Conservation (phyloP, 2,329 filamentous ascomycete species). For the Verticillium isaacii region DNA sequence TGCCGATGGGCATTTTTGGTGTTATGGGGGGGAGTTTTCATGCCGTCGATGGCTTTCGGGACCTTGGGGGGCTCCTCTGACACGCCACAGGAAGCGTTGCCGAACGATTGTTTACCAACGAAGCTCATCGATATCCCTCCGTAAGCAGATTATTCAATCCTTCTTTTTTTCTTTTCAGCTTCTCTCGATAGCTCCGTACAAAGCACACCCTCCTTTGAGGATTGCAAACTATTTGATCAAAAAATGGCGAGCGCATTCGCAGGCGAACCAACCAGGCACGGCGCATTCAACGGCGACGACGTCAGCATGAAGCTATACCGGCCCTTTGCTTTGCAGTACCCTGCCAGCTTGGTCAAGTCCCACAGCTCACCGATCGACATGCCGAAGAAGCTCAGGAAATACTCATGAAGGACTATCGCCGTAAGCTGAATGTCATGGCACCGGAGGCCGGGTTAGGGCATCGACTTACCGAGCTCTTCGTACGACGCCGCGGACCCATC, state of each 20-base stretch:
- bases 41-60: not conserved
- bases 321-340: slow-evolving; percentile 44
- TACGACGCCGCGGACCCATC: slow-evolving; percentile 28
- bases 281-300: slow-evolving; percentile 54
- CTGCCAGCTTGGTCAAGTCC: slow-evolving; percentile 48
- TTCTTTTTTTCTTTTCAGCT: not conserved
- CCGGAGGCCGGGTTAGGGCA: not conserved
- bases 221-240: slow-evolving; percentile 13
- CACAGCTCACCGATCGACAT: slow-evolving; percentile 52
- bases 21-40: not conserved
- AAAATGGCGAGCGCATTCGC: slow-evolving; percentile 45
- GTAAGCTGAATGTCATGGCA: not conserved
- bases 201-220: not conserved
- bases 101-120: not conserved
- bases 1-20: not conserved
- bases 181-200: not conserved
- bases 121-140: not conserved
- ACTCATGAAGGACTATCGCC: slow-evolving; percentile 37
- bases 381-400: slow-evolving; percentile 45
- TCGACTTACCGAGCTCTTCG: slow-evolving; percentile 31
- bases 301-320: slow-evolving; percentile 60
- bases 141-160: not conserved
- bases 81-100: not conserved
- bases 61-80: not conserved
- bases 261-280: slow-evolving; percentile 43